phyloP scores from a whole-genome alignment of 257 asterid species.

The Petunia secreta region DNA sequence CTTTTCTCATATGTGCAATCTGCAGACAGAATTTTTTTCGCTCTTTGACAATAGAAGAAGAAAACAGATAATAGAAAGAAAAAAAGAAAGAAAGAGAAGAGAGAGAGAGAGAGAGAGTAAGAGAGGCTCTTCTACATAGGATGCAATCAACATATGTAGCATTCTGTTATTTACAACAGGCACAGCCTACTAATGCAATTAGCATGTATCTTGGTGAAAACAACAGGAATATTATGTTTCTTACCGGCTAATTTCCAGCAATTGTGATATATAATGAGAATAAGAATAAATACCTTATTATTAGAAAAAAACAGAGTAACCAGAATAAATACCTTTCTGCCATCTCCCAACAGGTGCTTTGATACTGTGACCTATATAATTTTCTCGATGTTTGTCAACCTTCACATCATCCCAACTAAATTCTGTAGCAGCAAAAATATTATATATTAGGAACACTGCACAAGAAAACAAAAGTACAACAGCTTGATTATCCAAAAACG shows the following conservation, averaged over 20 bases:
- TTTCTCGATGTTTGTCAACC: slow-evolving; percentile 93
- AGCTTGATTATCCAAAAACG: background rate
- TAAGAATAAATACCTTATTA: slow-evolving; percentile 52
- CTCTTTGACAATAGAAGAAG: background rate
- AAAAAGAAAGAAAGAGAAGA: background rate
- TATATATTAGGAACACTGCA: slow-evolving; percentile 4
- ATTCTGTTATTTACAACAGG: background rate
- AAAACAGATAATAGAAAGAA: too few species aligned
- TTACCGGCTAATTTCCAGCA: background rate
- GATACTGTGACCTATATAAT: slow-evolving; percentile 90
- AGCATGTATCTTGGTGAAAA: background rate
- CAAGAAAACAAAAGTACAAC: background rate
- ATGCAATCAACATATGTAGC: background rate
- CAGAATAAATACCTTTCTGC: slow-evolving; percentile 78
- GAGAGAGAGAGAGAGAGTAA: background rate
- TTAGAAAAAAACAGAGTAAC: background rate
- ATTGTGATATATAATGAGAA: background rate
- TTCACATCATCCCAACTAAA: slow-evolving; percentile 98
- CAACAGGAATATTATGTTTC: background rate
- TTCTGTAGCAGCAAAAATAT: slow-evolving; percentile 55
- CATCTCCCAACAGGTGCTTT: slow-evolving; percentile 99
- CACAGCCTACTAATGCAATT: slow-evolving; percentile 6
- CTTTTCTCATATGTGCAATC: background rate
- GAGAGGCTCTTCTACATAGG: background rate
- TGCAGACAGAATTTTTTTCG: background rate